Percentiles rank a stretch among this genome's conserved stretches.
phyloP scores from a whole-genome alignment of 371 early-diverging fungal species.

The Mortierella sp. region DNA sequence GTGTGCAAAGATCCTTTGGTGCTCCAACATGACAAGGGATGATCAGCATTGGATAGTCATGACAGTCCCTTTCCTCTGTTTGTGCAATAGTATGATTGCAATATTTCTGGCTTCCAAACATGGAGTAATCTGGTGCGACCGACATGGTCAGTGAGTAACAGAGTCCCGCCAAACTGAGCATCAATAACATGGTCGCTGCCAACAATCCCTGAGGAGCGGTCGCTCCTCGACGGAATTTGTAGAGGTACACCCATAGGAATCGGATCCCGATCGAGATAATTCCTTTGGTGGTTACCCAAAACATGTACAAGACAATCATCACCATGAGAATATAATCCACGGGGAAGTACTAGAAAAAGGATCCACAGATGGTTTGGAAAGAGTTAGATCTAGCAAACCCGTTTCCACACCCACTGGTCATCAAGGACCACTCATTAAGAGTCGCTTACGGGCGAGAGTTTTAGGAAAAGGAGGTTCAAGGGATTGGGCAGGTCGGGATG shows the following conservation, averaged over 20 bases:
- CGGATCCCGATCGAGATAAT: conserved; percentile 70
- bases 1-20: conserved; percentile 68
- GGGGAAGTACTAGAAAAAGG: conserved; percentile 59
- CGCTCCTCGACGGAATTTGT: conserved; percentile 60
- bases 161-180: conserved; percentile 68
- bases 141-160: conserved; percentile 67
- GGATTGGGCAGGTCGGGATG: conserved; percentile 71
- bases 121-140: conserved; percentile 74
- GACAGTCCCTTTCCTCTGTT: conserved; percentile 56
- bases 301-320: conserved; percentile 67
- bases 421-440: not conserved
- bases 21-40: conserved; percentile 66
- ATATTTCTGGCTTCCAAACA: conserved; percentile 76
- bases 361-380: not conserved
- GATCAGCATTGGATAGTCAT: conserved; percentile 59
- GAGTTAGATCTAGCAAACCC: no score
- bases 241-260: conserved; percentile 70
- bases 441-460: conserved; percentile 58
- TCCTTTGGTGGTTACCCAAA: conserved; percentile 69
- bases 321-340: conserved; percentile 73
- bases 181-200: conserved; percentile 60
- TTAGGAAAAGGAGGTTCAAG: conserved; percentile 67
- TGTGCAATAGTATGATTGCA: conserved; percentile 65
- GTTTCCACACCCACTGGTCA: no score
- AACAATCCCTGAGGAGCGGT: conserved; percentile 73